These are phyloP conservation scores for Scheffersomyces illinoinensis DNA, from an alignment of 1,139 yeast species.

Conservation along the genomic window DNA sequence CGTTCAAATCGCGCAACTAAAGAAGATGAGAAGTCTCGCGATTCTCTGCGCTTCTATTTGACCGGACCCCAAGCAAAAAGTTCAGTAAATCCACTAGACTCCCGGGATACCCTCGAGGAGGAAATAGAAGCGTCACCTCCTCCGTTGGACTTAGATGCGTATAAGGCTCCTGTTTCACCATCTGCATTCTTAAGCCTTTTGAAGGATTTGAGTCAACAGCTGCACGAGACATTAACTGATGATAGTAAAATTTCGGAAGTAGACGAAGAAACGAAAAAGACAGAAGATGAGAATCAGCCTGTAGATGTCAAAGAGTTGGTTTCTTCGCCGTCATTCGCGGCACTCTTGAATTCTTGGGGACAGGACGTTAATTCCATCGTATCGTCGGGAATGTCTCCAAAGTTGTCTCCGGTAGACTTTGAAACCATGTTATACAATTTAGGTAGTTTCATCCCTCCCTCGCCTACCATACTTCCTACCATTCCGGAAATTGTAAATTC, in stretches of 20 bases:
- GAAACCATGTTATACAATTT: constrained; percentile 7
- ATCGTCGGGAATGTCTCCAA: neutral
- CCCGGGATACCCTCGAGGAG: neutral
- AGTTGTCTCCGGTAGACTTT: neutral
- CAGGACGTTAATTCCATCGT: constrained; percentile 2
- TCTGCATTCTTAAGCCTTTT: constrained; percentile 20
- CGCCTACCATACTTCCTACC: constrained; percentile 14
- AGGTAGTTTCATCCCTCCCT: constrained; percentile 20
- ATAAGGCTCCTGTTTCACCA: constrained; percentile 13
- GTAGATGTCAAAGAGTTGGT: neutral
- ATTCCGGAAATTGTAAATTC: constrained; percentile 10
- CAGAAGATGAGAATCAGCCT: neutral
- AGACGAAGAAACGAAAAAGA: neutral
- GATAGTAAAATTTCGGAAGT: constrained; percentile 6
- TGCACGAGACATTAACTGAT: constrained; percentile 6
- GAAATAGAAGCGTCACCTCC: constrained; percentile 7
- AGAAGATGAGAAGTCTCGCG: neutral
- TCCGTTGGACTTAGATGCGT: constrained; percentile 9
- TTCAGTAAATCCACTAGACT: neutral
- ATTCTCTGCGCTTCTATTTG: neutral
- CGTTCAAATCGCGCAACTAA: constrained; percentile 2
- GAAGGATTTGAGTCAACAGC: constrained; percentile 18
- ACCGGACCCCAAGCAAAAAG: constrained; percentile 12
- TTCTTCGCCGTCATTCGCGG: constrained; percentile 4
- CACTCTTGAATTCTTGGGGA: constrained; percentile 5